A percentile compares a stretch with the other conserved stretches of the same genome.
phyloP scores from a whole-genome alignment of 495 filamentous ascomycete genomes.

The Lasiosphaeria hispida region DNA sequence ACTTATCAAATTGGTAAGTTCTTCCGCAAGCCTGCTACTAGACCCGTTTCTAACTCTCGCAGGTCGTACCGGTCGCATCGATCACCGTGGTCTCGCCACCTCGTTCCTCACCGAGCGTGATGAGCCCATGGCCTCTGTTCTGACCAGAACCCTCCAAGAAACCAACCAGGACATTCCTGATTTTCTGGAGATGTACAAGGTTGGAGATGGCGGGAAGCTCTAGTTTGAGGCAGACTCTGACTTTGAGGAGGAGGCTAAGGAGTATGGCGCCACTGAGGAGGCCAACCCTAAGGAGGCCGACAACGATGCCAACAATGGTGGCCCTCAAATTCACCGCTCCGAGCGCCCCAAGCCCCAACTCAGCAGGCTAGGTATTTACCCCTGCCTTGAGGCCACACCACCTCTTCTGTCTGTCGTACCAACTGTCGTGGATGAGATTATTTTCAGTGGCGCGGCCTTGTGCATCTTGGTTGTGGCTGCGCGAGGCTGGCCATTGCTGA shows the following conservation, averaged over 20 bases:
- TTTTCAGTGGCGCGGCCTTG: no score
- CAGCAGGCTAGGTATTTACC: no score
- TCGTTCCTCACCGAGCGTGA: slow-evolving; percentile 79
- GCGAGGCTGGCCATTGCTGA: no score
- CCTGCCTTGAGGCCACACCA: no score
- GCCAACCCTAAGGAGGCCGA: no score
- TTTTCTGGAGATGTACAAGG: slow-evolving; percentile 66
- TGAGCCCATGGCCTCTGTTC: slow-evolving; percentile 60
- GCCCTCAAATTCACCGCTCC: no score
- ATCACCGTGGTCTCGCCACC: slow-evolving; percentile 78
- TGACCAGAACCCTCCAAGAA: slow-evolving; percentile 79
- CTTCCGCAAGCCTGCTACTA: neutral
- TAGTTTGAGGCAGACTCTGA: slow-evolving; percentile 65
- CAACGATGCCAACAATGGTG: no score
- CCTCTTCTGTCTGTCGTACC: no score
- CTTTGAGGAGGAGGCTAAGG: slow-evolving; percentile 43
- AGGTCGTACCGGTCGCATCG: slow-evolving; percentile 94
- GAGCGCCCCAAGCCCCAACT: no score
- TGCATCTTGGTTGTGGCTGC: no score
- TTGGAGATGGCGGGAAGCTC: slow-evolving; percentile 49
- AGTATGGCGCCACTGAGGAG: slow-evolving; percentile 12
- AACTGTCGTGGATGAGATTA: no score
- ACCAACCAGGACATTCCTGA: slow-evolving; percentile 74
- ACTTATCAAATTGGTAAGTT: slow-evolving; percentile 84
- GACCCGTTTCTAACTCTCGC: neutral